These are phyloP conservation scores for Endocalyx cinctus DNA, from an alignment of 2,329 filamentous ascomycete genomes.

Conservation along the genomic window DNA sequence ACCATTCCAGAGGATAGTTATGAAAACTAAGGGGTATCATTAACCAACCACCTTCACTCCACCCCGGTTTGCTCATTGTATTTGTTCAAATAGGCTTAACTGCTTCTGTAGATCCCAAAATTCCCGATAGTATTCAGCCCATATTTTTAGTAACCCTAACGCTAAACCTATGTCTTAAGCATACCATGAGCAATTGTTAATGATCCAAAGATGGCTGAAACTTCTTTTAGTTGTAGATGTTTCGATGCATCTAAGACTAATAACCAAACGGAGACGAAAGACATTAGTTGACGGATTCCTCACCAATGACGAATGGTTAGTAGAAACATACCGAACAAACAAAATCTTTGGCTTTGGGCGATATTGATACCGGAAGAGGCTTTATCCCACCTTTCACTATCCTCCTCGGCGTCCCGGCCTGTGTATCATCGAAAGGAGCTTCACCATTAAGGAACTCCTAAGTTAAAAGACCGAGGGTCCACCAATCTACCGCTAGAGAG, in stretches of 20 bases:
- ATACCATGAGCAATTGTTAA: not conserved
- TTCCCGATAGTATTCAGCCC: too few relatives aligned
- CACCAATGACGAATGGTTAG: not conserved
- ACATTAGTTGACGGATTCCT: not conserved
- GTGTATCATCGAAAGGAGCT: constrained; percentile 8
- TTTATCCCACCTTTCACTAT: constrained; percentile 3
- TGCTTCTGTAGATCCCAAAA: too few relatives aligned
- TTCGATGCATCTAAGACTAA: not conserved
- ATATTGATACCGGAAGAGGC: not conserved
- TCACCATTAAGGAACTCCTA: constrained; percentile 7
- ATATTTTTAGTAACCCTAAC: too few relatives aligned
- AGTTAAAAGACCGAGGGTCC: constrained; percentile 7
- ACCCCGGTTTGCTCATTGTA: too few relatives aligned
- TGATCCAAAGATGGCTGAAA: not conserved
- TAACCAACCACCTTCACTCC: too few relatives aligned
- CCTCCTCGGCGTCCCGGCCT: constrained; percentile 4
- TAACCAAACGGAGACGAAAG: not conserved
- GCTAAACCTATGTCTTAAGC: constrained; percentile 2
- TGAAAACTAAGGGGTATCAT: too few relatives aligned
- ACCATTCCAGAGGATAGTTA: too few relatives aligned
- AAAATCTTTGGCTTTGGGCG: not conserved
- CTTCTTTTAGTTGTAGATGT: not conserved
- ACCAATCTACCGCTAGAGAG: not conserved
- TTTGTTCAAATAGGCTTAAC: too few relatives aligned
- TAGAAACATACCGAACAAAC: not conserved